Conservation (phyloP, 2,329 filamentous ascomycete species). For the Monosporascus ibericus region DNA sequence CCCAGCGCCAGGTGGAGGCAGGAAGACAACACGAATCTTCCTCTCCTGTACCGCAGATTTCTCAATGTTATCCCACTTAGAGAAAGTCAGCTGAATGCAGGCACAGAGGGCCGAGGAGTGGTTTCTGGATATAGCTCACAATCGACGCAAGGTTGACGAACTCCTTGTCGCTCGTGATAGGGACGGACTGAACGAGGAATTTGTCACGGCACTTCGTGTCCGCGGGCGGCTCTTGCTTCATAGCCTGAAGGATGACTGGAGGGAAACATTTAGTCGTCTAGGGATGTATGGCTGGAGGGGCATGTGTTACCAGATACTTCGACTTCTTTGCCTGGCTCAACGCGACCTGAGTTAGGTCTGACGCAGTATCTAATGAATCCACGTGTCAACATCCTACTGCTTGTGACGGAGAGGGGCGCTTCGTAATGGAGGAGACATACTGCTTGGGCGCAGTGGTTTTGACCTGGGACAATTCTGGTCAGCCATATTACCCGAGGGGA, state of each 20-base stretch:
- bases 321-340: constrained; percentile 83
- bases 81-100: constrained; percentile 19
- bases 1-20: constrained; percentile 52
- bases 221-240: constrained; percentile 86
- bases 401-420: constrained; percentile 10
- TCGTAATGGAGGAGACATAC: constrained; percentile 50
- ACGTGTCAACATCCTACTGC: constrained; percentile 12
- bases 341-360: constrained; percentile 90
- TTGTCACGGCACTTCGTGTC: constrained; percentile 95
- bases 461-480: constrained; percentile 53
- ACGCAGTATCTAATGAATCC: constrained; percentile 76
- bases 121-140: constrained; percentile 43
- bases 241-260: constrained; percentile 87
- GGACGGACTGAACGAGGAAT: constrained; percentile 90
- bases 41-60: constrained; percentile 81
- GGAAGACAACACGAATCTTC: constrained; percentile 90
- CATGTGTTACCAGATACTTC: constrained; percentile 77
- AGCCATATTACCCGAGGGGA: constrained; percentile 11
- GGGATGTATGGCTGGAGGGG: constrained; percentile 1
- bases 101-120: constrained; percentile 13
- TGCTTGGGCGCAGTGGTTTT: constrained; percentile 99
- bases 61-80: constrained; percentile 70
- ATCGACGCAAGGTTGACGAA: constrained; percentile 74
- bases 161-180: constrained; percentile 77
- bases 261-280: constrained; percentile 16